Evolutionary conservation across 1,284 basidiomycete genomes (phyloP).

Genomic region (Neolentinus lepideus): DNA sequence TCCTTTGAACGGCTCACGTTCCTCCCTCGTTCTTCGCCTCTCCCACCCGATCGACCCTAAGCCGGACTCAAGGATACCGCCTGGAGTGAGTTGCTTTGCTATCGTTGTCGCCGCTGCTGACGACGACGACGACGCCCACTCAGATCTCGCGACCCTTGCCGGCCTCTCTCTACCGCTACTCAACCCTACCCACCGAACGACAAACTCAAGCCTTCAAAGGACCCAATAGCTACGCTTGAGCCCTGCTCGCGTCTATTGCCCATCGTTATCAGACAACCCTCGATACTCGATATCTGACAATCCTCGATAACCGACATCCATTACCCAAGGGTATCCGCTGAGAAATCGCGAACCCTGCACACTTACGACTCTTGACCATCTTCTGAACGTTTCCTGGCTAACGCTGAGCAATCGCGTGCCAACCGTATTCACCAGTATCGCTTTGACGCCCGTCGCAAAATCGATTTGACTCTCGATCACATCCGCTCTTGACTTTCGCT

Average conservation of each 20-base stretch:
- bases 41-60: background rate
- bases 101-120: background rate
- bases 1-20: slow-evolving; percentile 1
- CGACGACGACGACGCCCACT: background rate
- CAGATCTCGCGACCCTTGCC: slow-evolving; percentile 55
- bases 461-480: background rate
- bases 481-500: slow-evolving; percentile 8
- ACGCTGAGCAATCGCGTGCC: slow-evolving; percentile 57
- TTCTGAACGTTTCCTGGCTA: slow-evolving; percentile 26
- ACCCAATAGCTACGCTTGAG: slow-evolving; percentile 54
- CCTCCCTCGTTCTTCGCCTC: background rate
- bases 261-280: slow-evolving; percentile 8
- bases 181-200: slow-evolving; percentile 25
- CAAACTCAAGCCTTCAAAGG: slow-evolving; percentile 24
- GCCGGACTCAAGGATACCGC: slow-evolving; percentile 2
- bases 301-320: slow-evolving; percentile 19
- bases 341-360: slow-evolving; percentile 40
- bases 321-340: slow-evolving; percentile 40
- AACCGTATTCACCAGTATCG: background rate
- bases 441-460: slow-evolving; percentile 1
- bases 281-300: no score
- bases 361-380: slow-evolving; percentile 14
- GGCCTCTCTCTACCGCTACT: slow-evolving; percentile 51
- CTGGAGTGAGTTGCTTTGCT: background rate
- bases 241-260: slow-evolving; percentile 46